Percentiles rank a stretch among this genome's conserved stretches.
Evolutionary conservation across 768 basidiomycete genomes (phyloP).

Genomic region (Panellus pusillus): DNA sequence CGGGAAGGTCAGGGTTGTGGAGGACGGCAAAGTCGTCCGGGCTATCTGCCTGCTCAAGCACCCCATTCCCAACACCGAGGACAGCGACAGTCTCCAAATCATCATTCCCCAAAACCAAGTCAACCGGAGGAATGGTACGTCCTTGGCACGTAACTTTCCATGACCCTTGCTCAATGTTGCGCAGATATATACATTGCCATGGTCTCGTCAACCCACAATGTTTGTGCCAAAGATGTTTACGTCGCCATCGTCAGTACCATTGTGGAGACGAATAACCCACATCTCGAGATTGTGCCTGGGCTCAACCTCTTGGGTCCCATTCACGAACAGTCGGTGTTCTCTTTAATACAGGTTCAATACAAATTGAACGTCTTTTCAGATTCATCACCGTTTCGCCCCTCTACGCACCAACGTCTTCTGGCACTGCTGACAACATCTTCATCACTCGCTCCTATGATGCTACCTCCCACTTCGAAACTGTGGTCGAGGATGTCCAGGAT

Average conservation of each 20-base stretch:
- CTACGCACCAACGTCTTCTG: constrained; percentile 85
- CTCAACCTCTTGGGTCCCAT: constrained; percentile 90
- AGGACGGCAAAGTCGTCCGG: constrained; percentile 91
- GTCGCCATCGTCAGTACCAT: constrained; percentile 98
- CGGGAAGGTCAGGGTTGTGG: constrained; percentile 85
- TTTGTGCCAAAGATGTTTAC: constrained; percentile 93
- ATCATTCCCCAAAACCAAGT: constrained; percentile 99
- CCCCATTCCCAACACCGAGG: constrained; percentile 96
- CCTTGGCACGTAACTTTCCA: not conserved
- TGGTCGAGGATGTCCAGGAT: constrained; percentile 95
- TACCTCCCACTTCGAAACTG: constrained; percentile 98
- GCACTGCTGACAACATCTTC: constrained; percentile 87
- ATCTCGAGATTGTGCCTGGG: constrained; percentile 90
- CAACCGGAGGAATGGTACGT: constrained; percentile 82
- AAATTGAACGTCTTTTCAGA: constrained; percentile 41
- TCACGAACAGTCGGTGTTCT: constrained; percentile 77
- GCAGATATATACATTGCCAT: constrained; percentile 98
- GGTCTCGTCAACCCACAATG: constrained; percentile 96
- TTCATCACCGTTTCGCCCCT: constrained; percentile 88
- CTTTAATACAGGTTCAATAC: not conserved
- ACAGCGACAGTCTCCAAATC: constrained; percentile 93
- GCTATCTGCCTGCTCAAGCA: constrained; percentile 99
- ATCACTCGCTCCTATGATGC: constrained; percentile 98
- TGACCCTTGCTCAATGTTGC: constrained; percentile 1
- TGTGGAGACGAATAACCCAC: constrained; percentile 92